These are phyloP conservation scores for Aquilaria yunnanensis DNA, from an alignment of 345 rosid genomes.

Conservation along the genomic window DNA sequence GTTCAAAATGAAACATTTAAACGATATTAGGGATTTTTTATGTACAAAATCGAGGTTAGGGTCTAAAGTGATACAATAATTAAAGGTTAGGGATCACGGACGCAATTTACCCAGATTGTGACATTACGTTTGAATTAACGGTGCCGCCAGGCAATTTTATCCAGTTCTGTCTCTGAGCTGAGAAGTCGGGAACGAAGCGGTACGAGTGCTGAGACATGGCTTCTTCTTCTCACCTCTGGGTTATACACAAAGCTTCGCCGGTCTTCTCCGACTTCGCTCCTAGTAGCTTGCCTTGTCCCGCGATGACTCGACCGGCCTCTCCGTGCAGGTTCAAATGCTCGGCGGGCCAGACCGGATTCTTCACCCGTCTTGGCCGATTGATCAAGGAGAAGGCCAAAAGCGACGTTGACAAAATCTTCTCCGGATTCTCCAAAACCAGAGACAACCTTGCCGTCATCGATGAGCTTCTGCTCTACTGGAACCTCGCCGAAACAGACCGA, in stretches of 20 bases:
- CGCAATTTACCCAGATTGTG: too few species aligned
- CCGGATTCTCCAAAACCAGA: slow-evolving; percentile 91
- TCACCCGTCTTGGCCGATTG: slow-evolving; percentile 78
- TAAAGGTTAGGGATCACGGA: too few species aligned
- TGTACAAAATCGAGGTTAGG: too few species aligned
- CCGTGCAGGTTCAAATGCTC: slow-evolving; percentile 42
- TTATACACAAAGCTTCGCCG: slow-evolving; percentile 29
- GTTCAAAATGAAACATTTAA: too few species aligned
- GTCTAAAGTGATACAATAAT: too few species aligned
- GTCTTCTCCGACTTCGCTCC: slow-evolving; percentile 19
- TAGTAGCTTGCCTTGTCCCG: slow-evolving; percentile 2
- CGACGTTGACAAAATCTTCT: slow-evolving; percentile 85
- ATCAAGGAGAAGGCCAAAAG: slow-evolving; percentile 90
- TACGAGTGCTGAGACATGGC: slow-evolving; percentile 29
- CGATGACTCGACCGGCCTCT: slow-evolving; percentile 9
- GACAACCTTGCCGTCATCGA: slow-evolving; percentile 89
- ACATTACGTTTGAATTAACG: too few species aligned
- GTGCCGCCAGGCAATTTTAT: too few species aligned
- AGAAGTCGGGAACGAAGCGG: too few species aligned
- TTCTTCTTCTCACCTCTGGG: slow-evolving; percentile 46
- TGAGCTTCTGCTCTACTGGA: slow-evolving; percentile 91
- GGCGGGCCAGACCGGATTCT: slow-evolving; percentile 79
- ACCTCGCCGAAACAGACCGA: slow-evolving; percentile 85
- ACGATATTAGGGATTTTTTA: too few species aligned
- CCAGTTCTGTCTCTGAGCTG: too few species aligned